Evolutionary conservation across 768 basidiomycete species (phyloP).

Genomic region (Cystofilobasidium macerans): DNA sequence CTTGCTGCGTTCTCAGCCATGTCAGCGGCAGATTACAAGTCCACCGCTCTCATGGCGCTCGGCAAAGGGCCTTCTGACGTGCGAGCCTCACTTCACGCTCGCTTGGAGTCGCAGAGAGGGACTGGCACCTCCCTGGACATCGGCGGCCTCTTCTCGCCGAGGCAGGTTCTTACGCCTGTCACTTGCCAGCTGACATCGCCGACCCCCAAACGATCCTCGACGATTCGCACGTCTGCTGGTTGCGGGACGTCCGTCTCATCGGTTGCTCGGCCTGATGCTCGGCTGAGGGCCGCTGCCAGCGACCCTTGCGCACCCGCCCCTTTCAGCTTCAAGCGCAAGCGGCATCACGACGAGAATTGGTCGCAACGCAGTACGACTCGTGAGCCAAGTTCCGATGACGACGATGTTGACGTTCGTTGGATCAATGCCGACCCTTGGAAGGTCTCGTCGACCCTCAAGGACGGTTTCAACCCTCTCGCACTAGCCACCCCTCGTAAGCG

Average conservation of each 20-base stretch:
- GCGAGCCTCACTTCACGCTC: background rate
- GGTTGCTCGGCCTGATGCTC: no score
- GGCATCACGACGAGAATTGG: background rate
- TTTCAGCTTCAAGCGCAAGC: background rate
- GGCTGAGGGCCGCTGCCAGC: no score
- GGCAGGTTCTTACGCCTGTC: background rate
- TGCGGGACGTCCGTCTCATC: no score
- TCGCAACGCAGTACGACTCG: background rate
- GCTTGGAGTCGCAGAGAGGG: background rate
- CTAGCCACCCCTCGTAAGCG: background rate
- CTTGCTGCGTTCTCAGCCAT: background rate
- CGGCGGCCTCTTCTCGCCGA: slow-evolving; percentile 1
- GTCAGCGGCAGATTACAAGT: background rate
- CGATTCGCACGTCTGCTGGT: no score
- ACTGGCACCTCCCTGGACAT: slow-evolving; percentile 8
- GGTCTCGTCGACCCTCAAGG: background rate
- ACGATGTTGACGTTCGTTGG: background rate
- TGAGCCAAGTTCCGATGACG: background rate
- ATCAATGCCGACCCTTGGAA: background rate
- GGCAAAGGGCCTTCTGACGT: background rate
- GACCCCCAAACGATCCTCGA: background rate
- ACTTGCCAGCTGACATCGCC: background rate
- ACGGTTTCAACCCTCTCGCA: no score
- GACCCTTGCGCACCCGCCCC: no score
- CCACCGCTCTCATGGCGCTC: slow-evolving; percentile 7